Conservation (phyloP, 192 early-diverging fungal genomes). For the Backusella tuberculispora region DNA sequence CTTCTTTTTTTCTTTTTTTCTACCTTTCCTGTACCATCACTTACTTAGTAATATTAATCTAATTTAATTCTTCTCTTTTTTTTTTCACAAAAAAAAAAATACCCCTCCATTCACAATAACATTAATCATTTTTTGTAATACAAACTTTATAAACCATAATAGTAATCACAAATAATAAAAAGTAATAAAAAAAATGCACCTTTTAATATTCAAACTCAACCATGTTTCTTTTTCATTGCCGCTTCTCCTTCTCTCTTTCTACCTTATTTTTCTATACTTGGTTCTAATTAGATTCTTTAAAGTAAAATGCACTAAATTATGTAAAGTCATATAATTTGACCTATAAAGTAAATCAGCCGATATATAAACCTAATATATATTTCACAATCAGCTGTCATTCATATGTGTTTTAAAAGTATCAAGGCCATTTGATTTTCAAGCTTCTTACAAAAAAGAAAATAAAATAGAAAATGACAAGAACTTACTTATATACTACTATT, state of each 20-base stretch:
- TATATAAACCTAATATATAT: neutral
- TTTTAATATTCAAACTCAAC: neutral
- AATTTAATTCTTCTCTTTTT: neutral
- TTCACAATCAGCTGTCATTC: constrained; percentile 4
- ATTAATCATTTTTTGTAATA: too few species aligned
- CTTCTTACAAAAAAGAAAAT: too few species aligned
- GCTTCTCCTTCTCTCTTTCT: neutral
- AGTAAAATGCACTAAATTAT: constrained; percentile 4
- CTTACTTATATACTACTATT: too few species aligned
- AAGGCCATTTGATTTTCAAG: neutral
- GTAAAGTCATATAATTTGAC: neutral
- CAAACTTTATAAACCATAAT: neutral
- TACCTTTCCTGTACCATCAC: neutral
- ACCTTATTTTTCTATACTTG: neutral
- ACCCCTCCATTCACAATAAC: neutral
- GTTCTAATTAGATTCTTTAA: neutral
- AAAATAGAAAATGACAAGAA: too few species aligned
- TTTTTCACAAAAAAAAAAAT: neutral
- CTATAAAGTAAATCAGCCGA: neutral
- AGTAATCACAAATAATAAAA: neutral
- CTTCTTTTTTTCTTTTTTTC: neutral
- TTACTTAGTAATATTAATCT: too few species aligned
- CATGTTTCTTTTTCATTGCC: neutral
- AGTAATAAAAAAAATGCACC: neutral
- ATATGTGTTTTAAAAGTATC: neutral